Percentiles rank a stretch among this genome's conserved stretches.
Evolutionary conservation across 345 rosid genomes (phyloP).

Genomic region (Mallotus nudiflorus): DNA sequence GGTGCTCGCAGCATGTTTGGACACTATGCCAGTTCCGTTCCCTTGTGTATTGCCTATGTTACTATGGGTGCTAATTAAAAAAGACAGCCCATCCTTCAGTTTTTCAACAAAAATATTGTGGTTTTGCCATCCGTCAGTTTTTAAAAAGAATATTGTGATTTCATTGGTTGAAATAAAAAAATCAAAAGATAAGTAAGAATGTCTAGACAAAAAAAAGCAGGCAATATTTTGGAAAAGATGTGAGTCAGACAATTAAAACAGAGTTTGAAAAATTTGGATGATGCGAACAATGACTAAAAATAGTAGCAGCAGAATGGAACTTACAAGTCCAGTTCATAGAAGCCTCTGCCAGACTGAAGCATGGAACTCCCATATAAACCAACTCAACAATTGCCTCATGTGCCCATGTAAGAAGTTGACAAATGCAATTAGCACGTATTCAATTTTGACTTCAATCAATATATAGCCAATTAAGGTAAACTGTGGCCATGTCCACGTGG

Average conservation of each 20-base stretch:
- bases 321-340: background rate
- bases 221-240: background rate
- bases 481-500: background rate
- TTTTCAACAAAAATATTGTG: background rate
- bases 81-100: background rate
- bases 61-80: background rate
- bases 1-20: background rate
- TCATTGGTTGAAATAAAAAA: background rate
- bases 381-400: background rate
- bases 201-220: background rate
- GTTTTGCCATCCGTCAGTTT: too few relatives aligned
- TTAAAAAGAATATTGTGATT: too few relatives aligned
- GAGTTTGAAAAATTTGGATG: background rate
- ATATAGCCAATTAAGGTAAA: background rate
- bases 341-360: background rate
- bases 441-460: background rate
- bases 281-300: background rate
- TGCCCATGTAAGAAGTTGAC: background rate
- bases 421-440: background rate
- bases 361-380: background rate
- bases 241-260: background rate
- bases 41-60: background rate
- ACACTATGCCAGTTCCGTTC: background rate
- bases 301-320: background rate
- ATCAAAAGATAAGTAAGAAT: background rate